A percentile compares a stretch with the other conserved stretches of the same genome.
Evolutionary conservation across 495 filamentous ascomycete genomes (phyloP).

Genomic region (Tuber calosporum): DNA sequence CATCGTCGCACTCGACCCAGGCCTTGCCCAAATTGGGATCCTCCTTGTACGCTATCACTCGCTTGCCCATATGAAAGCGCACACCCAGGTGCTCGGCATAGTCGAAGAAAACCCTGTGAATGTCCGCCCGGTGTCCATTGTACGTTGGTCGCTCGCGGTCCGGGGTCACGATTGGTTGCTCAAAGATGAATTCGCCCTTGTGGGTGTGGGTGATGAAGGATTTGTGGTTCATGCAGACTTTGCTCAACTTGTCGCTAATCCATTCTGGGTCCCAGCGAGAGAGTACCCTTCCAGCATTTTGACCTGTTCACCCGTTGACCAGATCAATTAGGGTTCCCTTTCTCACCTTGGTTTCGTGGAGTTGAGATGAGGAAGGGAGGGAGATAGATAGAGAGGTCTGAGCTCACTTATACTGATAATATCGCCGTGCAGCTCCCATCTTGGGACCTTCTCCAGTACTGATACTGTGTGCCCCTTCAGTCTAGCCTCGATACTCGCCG

Average conservation of each 20-base stretch:
- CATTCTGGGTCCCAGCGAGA: slow-evolving; percentile 36
- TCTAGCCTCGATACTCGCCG: slow-evolving; percentile 57
- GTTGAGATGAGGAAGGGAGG: slow-evolving; percentile 47
- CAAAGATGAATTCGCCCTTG: slow-evolving; percentile 34
- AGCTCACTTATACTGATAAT: slow-evolving; percentile 40
- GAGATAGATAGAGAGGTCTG: slow-evolving; percentile 46
- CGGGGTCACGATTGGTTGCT: slow-evolving; percentile 30
- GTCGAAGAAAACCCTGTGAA: slow-evolving; percentile 55
- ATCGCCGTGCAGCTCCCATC: slow-evolving; percentile 37
- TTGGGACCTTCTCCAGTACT: slow-evolving; percentile 48
- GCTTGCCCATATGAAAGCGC: slow-evolving; percentile 50
- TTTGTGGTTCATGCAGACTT: slow-evolving; percentile 38
- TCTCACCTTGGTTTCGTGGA: slow-evolving; percentile 42
- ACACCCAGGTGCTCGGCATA: slow-evolving; percentile 54
- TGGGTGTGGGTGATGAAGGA: slow-evolving; percentile 37
- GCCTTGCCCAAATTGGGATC: slow-evolving; percentile 49
- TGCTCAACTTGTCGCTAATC: slow-evolving; percentile 27
- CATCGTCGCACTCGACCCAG: slow-evolving; percentile 48
- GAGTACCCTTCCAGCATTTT: slow-evolving; percentile 38
- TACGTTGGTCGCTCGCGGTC: slow-evolving; percentile 38
- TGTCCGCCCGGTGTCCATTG: slow-evolving; percentile 59
- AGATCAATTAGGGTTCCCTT: not conserved
- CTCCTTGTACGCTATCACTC: slow-evolving; percentile 58
- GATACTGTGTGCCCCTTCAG: slow-evolving; percentile 58
- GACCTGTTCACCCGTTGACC: slow-evolving; percentile 21